A percentile compares a stretch with the other conserved stretches of the same genome.
Conservation (phyloP, 805 yeast genomes). For the Metschnikowia aberdeeniae region DNA sequence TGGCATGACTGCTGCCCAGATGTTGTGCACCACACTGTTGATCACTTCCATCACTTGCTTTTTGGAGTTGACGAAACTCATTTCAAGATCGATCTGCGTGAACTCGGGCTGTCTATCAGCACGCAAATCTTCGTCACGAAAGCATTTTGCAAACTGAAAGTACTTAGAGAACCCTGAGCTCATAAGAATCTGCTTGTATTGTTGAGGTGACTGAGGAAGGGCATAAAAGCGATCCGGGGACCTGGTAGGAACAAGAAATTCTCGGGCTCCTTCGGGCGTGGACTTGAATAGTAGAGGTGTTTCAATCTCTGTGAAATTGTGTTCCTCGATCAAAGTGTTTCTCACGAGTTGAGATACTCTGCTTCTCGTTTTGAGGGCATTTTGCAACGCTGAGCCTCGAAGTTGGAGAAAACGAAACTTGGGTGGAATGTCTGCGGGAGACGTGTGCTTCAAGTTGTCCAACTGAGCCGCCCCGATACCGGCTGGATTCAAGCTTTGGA, state of each 20-base stretch:
- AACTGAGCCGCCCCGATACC: constrained; percentile 65
- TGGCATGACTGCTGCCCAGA: constrained; percentile 52
- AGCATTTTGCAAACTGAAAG: constrained; percentile 90
- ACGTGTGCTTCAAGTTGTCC: constrained; percentile 49
- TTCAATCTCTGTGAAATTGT: constrained; percentile 74
- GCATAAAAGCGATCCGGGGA: constrained; percentile 65
- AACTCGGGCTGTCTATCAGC: constrained; percentile 97
- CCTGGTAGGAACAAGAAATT: constrained; percentile 90
- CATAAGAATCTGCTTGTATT: constrained; percentile 90
- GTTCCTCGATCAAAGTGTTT: constrained; percentile 30
- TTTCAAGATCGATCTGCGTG: constrained; percentile 94
- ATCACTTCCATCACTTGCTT: constrained; percentile 65
- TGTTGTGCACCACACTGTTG: constrained; percentile 47
- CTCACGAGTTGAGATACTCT: constrained; percentile 48
- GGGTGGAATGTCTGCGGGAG: constrained; percentile 62
- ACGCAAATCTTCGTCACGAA: constrained; percentile 92
- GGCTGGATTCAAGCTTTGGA: constrained; percentile 60
- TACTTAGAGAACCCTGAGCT: constrained; percentile 86
- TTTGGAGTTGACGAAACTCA: constrained; percentile 70
- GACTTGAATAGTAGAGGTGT: constrained; percentile 92
- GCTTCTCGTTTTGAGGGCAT: constrained; percentile 54
- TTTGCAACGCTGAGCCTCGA: constrained; percentile 55
- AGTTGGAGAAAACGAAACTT: constrained; percentile 79
- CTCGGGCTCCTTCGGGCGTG: constrained; percentile 98
- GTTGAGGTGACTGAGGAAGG: constrained; percentile 96